Percentiles rank a stretch among this genome's conserved stretches.
These are phyloP conservation scores for Oryza longistaminata DNA, from an alignment of 176 grass and related monocot genomes.

Conservation along the genomic window DNA sequence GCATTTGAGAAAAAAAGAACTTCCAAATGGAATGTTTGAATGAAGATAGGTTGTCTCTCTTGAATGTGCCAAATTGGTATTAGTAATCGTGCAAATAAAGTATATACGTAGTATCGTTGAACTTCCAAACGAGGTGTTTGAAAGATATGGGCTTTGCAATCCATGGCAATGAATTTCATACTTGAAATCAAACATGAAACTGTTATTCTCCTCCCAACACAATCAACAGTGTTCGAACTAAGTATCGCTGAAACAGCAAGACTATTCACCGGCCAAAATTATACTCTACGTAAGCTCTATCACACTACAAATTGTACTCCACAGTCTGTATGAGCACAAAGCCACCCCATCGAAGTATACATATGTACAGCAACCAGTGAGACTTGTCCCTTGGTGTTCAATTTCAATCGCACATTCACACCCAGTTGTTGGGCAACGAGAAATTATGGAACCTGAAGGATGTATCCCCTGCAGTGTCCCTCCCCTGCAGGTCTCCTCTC, in stretches of 20 bases:
- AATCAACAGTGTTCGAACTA: background rate
- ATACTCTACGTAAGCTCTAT: constrained; percentile 15
- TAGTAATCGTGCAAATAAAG: constrained; percentile 22
- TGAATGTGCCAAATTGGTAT: background rate
- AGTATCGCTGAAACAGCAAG: background rate
- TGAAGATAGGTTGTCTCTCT: background rate
- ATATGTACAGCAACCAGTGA: constrained; percentile 30
- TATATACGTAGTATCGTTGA: background rate
- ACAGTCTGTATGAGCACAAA: constrained; percentile 15
- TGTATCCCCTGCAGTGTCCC: constrained; percentile 76
- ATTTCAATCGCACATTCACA: constrained; percentile 71
- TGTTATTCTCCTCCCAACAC: background rate
- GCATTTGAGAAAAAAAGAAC: too few relatives aligned
- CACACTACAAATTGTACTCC: background rate
- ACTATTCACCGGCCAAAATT: constrained; percentile 19
- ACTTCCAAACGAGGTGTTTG: background rate
- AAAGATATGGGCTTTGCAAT: background rate
- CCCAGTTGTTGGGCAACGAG: constrained; percentile 84
- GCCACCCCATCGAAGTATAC: background rate
- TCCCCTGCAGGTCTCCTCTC: constrained; percentile 35
- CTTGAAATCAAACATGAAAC: background rate
- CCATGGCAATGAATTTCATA: background rate
- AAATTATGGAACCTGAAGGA: constrained; percentile 91
- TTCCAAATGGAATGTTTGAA: background rate
- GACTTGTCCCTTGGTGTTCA: background rate